Conservation (phyloP, 768 basidiomycete species). For the Boletus rufocinnamomeus region DNA sequence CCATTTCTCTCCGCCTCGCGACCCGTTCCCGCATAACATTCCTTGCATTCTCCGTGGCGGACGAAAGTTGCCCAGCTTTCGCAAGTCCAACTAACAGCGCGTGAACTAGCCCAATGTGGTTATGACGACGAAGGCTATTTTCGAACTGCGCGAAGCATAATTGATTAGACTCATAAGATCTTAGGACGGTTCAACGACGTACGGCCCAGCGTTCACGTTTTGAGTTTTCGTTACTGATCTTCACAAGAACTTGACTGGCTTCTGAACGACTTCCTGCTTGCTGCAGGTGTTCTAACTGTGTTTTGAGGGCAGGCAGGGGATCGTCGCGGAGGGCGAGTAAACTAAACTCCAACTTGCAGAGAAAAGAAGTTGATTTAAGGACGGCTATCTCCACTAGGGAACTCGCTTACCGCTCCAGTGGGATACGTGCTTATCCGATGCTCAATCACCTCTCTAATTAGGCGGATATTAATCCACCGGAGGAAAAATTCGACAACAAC, state of each 20-base stretch:
- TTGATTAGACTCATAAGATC: conserved; percentile 2
- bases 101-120: conserved; percentile 81
- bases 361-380: conserved; percentile 13
- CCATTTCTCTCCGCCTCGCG: conserved; percentile 42
- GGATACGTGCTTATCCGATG: conserved; percentile 90
- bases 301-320: conserved; percentile 68
- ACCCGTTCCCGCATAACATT: conserved; percentile 46
- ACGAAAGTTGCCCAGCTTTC: conserved; percentile 61
- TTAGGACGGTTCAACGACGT: conserved; percentile 35
- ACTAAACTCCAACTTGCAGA: conserved; percentile 81
- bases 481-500: conserved; percentile 8
- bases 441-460: conserved; percentile 76
- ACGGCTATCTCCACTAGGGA: conserved; percentile 1
- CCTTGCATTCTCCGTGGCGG: conserved; percentile 49
- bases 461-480: conserved; percentile 22
- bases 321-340: conserved; percentile 85
- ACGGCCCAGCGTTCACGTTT: conserved; percentile 85
- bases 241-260: conserved; percentile 55
- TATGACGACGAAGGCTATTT: conserved; percentile 84
- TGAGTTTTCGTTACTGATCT: conserved; percentile 64
- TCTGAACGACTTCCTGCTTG: conserved; percentile 42
- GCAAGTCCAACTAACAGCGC: conserved; percentile 73
- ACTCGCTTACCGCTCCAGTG: conserved; percentile 69
- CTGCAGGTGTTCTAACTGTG: conserved; percentile 54
- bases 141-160: conserved; percentile 61